Evolutionary conservation across 2,329 filamentous ascomycete genomes (phyloP).

Genomic region (Penicillium digitatum): DNA sequence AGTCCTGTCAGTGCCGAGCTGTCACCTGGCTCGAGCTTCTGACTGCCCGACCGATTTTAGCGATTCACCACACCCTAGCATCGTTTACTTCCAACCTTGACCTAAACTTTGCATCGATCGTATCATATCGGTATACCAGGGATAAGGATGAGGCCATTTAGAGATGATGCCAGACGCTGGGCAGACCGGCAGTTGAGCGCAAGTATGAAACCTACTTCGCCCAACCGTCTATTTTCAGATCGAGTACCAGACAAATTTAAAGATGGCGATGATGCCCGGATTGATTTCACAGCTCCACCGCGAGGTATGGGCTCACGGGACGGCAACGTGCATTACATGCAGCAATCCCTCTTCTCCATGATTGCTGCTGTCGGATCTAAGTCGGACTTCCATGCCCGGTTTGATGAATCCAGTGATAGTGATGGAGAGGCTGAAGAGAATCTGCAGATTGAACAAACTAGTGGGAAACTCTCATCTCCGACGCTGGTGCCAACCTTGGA

Average conservation of each 20-base stretch:
- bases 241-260: slow-evolving; percentile 57
- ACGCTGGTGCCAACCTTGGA: slow-evolving; percentile 3
- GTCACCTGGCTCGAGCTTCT: slow-evolving; percentile 20
- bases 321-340: slow-evolving; percentile 63
- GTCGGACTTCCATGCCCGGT: slow-evolving; percentile 75
- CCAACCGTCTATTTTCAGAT: slow-evolving; percentile 45
- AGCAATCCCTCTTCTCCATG: slow-evolving; percentile 90
- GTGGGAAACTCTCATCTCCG: background rate
- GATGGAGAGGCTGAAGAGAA: slow-evolving; percentile 51
- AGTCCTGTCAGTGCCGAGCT: slow-evolving; percentile 17
- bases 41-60: slow-evolving; percentile 8
- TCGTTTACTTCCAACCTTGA: slow-evolving; percentile 1
- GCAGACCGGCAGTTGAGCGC: slow-evolving; percentile 41
- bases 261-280: slow-evolving; percentile 57
- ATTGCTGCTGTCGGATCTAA: slow-evolving; percentile 82
- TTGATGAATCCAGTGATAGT: slow-evolving; percentile 80
- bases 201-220: slow-evolving; percentile 42
- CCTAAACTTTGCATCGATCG: background rate
- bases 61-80: slow-evolving; percentile 8
- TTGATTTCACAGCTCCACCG: slow-evolving; percentile 58
- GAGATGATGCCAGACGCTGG: slow-evolving; percentile 43
- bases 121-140: slow-evolving; percentile 4
- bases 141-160: slow-evolving; percentile 32
- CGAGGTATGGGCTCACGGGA: slow-evolving; percentile 34
- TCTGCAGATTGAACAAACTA: slow-evolving; percentile 14